Conservation (phyloP, 139 green algal species). For the Trebouxia sp. region DNA sequence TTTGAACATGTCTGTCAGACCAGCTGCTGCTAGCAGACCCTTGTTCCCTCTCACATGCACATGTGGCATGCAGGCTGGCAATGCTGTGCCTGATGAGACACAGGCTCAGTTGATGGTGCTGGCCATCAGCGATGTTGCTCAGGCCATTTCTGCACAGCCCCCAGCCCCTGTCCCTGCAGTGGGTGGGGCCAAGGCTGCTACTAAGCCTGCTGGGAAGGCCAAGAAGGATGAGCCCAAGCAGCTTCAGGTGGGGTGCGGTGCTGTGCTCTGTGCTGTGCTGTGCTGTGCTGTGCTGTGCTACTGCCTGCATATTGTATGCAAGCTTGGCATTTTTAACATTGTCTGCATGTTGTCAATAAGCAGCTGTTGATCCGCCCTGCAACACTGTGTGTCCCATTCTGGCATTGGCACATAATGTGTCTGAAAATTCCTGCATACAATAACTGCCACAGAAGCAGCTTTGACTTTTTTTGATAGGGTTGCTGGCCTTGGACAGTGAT, state of each 20-base stretch:
- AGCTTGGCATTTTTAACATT: too few species aligned
- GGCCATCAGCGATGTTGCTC: constrained; percentile 41
- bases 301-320: too few species aligned
- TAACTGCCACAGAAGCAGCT: too few species aligned
- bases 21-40: neutral
- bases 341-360: too few species aligned
- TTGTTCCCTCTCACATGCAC: neutral
- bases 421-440: too few species aligned
- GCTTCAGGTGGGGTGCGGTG: neutral
- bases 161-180: neutral
- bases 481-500: too few species aligned
- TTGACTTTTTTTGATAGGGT: too few species aligned
- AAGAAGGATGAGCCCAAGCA: constrained; percentile 18
- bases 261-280: neutral
- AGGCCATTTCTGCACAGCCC: neutral
- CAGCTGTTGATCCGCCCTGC: too few species aligned
- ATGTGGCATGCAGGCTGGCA: constrained; percentile 36
- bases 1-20: neutral
- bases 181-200: neutral
- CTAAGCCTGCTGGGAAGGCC: constrained; percentile 4
- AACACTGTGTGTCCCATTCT: too few species aligned
- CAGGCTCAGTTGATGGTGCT: constrained; percentile 51
- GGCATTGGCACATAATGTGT: too few species aligned
- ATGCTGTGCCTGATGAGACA: constrained; percentile 46
- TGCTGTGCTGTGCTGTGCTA: too few species aligned